A percentile compares a stretch with the other conserved stretches of the same genome.
Conservation (phyloP, 495 filamentous ascomycete genomes). For the Pyrenula aspistea region DNA sequence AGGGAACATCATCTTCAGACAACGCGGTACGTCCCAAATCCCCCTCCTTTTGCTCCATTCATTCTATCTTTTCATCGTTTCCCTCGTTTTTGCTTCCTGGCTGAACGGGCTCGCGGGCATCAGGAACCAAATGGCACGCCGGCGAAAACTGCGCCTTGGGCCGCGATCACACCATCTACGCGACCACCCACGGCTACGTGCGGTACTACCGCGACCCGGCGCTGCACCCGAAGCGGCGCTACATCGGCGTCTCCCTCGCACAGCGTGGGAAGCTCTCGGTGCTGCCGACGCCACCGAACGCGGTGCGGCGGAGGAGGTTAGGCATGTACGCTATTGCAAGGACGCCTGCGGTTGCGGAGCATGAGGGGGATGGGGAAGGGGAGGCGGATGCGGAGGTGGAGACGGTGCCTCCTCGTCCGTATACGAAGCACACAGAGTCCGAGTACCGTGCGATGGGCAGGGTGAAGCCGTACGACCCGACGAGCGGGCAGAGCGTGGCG, state of each 20-base stretch:
- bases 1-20: conserved; percentile 95
- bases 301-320: conserved; percentile 50
- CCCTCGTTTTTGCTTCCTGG: background rate
- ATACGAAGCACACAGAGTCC: conserved; percentile 22
- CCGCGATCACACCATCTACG: conserved; percentile 95
- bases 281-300: conserved; percentile 64
- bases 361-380: conserved; percentile 1
- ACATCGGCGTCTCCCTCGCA: conserved; percentile 83
- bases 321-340: conserved; percentile 44
- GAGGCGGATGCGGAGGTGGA: background rate
- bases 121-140: conserved; percentile 74
- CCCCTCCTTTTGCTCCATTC: background rate
- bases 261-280: conserved; percentile 41
- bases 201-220: conserved; percentile 86
- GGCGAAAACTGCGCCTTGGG: conserved; percentile 91
- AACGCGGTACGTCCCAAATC: conserved; percentile 40
- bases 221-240: conserved; percentile 68
- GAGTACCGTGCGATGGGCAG: background rate
- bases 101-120: background rate
- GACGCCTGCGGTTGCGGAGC: conserved; percentile 1
- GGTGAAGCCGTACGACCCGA: background rate
- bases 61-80: background rate
- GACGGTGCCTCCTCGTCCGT: conserved; percentile 32
- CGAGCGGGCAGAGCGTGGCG: conserved; percentile 9
- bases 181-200: conserved; percentile 73